Percentiles rank a stretch among this genome's conserved stretches.
These are phyloP conservation scores for Trichosporon ovoides DNA, from an alignment of 1,284 basidiomycete genomes.

Conservation along the genomic window DNA sequence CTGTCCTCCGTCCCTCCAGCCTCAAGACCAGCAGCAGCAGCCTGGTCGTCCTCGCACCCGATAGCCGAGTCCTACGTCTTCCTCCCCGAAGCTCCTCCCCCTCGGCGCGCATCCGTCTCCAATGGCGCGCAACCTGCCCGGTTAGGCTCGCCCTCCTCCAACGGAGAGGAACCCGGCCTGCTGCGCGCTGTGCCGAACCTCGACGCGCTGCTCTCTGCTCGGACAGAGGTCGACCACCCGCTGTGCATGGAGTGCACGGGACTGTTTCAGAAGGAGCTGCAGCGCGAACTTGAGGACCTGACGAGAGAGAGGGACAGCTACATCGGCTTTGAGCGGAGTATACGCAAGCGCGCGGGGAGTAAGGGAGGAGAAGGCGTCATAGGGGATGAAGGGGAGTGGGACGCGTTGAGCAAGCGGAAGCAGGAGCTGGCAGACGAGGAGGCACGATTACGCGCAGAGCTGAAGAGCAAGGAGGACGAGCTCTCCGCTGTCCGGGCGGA, in stretches of 20 bases:
- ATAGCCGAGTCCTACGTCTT: slow-evolving; percentile 80
- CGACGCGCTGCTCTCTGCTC: slow-evolving; percentile 70
- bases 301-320: slow-evolving; percentile 89
- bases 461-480: slow-evolving; percentile 60
- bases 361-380: slow-evolving; percentile 49
- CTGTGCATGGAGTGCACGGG: slow-evolving; percentile 92
- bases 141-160: slow-evolving; percentile 11
- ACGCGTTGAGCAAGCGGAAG: slow-evolving; percentile 57
- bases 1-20: slow-evolving; percentile 57
- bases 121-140: too few relatives aligned
- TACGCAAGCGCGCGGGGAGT: slow-evolving; percentile 42
- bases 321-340: slow-evolving; percentile 81
- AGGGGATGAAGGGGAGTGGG: slow-evolving; percentile 46
- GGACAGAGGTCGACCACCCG: slow-evolving; percentile 86
- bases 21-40: slow-evolving; percentile 33
- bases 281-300: slow-evolving; percentile 78
- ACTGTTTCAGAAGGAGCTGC: slow-evolving; percentile 68
- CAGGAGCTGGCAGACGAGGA: slow-evolving; percentile 67
- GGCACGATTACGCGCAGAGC: slow-evolving; percentile 41
- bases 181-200: slow-evolving; percentile 46
- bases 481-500: slow-evolving; percentile 68
- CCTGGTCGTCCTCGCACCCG: slow-evolving; percentile 54
- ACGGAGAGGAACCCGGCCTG: slow-evolving; percentile 21
- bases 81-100: slow-evolving; percentile 68
- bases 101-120: too few relatives aligned